Conservation (phyloP, 2,329 filamentous ascomycete species). For the Venturia pyrina region DNA sequence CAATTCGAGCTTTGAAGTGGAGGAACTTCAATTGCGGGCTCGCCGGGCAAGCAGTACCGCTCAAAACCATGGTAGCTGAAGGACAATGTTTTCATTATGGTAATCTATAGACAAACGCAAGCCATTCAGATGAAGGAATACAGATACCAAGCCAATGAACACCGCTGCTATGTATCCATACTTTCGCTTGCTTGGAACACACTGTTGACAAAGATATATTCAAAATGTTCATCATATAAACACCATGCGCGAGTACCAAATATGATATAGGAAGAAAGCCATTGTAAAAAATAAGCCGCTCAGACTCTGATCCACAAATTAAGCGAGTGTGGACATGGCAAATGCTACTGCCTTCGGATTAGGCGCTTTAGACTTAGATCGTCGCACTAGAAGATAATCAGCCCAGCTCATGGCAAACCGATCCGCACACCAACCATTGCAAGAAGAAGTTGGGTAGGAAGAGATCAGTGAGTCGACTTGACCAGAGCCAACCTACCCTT, state of each 20-base stretch:
- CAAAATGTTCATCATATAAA: not conserved
- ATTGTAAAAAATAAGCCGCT: not conserved
- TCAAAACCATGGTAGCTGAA: too few relatives aligned
- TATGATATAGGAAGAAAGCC: not conserved
- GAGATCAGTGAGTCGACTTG: slow-evolving; percentile 51
- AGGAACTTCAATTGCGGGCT: too few relatives aligned
- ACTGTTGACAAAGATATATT: not conserved
- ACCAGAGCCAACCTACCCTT: slow-evolving; percentile 93
- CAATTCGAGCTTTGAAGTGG: too few relatives aligned
- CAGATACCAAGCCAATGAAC: not conserved
- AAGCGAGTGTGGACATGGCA: slow-evolving; percentile 14
- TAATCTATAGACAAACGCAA: not conserved
- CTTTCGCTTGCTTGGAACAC: not conserved
- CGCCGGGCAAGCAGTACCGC: too few relatives aligned
- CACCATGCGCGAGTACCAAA: not conserved
- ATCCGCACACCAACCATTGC: slow-evolving; percentile 4
- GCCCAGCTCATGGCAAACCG: not conserved
- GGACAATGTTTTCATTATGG: not conserved
- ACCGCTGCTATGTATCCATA: not conserved
- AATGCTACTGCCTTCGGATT: slow-evolving; percentile 14
- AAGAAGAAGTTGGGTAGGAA: slow-evolving; percentile 8
- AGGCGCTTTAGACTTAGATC: slow-evolving; percentile 7
- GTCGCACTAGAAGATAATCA: not conserved
- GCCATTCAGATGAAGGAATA: not conserved
- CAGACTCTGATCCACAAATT: not conserved